These are phyloP conservation scores for Haematococcus sp. DNA, from an alignment of 139 green algal genomes.

Conservation along the genomic window DNA sequence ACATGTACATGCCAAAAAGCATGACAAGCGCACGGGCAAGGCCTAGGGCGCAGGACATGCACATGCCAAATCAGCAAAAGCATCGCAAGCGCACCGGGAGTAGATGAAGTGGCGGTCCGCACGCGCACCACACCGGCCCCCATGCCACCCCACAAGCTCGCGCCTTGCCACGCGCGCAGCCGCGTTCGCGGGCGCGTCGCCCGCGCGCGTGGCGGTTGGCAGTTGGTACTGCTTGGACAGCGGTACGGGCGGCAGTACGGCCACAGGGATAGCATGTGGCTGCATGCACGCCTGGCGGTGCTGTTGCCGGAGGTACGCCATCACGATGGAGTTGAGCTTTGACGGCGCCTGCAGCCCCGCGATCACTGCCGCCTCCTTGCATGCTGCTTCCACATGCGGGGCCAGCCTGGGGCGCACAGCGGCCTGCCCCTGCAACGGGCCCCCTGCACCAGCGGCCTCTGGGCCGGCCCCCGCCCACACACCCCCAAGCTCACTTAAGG, in stretches of 20 bases:
- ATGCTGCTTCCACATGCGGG: constrained; percentile 21
- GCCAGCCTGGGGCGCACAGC: constrained; percentile 12
- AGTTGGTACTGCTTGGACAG: constrained; percentile 50
- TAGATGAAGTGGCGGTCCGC: constrained; percentile 34
- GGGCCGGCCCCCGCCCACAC: not conserved
- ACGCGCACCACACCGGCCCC: constrained; percentile 44
- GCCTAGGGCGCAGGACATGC: no score
- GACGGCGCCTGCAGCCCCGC: constrained; percentile 17
- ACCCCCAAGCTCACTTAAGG: not conserved
- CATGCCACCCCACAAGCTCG: constrained; percentile 31
- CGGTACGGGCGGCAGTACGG: constrained; percentile 64
- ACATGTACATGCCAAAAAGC: no score
- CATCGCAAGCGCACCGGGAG: no score
- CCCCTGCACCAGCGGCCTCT: no score
- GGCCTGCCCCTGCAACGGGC: not conserved
- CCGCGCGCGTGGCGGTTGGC: constrained; percentile 11
- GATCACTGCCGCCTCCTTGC: constrained; percentile 12
- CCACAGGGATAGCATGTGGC: constrained; percentile 51
- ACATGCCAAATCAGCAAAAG: no score
- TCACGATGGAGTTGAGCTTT: constrained; percentile 63
- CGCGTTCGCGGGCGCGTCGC: constrained; percentile 33
- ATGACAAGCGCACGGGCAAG: no score
- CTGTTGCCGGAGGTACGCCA: constrained; percentile 69
- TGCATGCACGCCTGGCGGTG: constrained; percentile 52
- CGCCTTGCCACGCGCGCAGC: constrained; percentile 30